phyloP scores from a whole-genome alignment of 441 rosid species.

The Adansonia gregorii region DNA sequence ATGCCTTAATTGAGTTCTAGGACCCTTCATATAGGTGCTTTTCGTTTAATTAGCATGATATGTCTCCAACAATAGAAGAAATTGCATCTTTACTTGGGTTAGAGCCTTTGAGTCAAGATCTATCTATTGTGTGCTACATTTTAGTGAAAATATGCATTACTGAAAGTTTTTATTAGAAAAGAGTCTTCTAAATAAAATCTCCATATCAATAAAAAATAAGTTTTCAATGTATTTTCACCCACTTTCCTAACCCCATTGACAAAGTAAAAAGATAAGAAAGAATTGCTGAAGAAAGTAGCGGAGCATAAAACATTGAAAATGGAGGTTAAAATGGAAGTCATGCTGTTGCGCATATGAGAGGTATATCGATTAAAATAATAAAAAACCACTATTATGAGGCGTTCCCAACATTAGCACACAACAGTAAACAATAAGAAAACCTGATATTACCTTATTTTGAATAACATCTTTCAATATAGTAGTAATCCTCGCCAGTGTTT shows the following conservation, averaged over 20 bases:
- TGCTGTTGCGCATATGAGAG: not conserved
- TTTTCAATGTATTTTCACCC: not conserved
- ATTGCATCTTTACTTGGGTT: too few relatives aligned
- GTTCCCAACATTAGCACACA: not conserved
- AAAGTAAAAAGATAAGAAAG: not conserved
- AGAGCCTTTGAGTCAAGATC: too few relatives aligned
- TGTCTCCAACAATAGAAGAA: too few relatives aligned
- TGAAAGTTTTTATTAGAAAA: too few relatives aligned
- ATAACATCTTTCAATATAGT: conserved; percentile 89
- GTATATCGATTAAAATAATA: not conserved
- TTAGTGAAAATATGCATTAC: too few relatives aligned
- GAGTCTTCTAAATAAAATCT: too few relatives aligned
- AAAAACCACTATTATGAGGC: not conserved
- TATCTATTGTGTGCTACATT: too few relatives aligned
- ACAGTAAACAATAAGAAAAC: conserved; percentile 13
- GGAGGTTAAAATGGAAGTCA: conserved; percentile 13
- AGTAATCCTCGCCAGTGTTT: conserved; percentile 84
- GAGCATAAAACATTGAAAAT: too few relatives aligned
- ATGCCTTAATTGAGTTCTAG: too few relatives aligned
- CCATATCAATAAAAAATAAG: too few relatives aligned
- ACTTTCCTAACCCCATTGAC: not conserved
- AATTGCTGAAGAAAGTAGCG: not conserved
- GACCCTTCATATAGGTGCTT: too few relatives aligned
- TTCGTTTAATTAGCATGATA: too few relatives aligned
- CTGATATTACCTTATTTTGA: conserved; percentile 79